A percentile compares a stretch with the other conserved stretches of the same genome.
phyloP scores from a whole-genome alignment of 805 yeast species.

The Huiozyma sinensis region DNA sequence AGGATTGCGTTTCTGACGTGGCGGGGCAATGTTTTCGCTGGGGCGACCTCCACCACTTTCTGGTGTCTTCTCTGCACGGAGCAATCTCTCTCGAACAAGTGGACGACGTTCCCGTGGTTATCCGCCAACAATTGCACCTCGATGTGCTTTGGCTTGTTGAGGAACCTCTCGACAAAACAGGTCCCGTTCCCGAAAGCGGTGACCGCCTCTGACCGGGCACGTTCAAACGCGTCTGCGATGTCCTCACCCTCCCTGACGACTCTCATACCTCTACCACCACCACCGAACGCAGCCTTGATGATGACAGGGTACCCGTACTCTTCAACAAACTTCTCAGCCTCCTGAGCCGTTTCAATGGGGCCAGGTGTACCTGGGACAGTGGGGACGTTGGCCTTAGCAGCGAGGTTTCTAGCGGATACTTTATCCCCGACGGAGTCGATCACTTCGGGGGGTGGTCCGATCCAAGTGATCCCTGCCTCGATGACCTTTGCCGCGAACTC shows the following conservation, averaged over 20 bases:
- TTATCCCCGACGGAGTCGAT: slow-evolving; percentile 96
- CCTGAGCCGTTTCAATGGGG: slow-evolving; percentile 71
- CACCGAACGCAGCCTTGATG: slow-evolving; percentile 98
- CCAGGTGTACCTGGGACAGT: slow-evolving; percentile 98
- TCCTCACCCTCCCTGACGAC: slow-evolving; percentile 95
- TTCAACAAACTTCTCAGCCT: slow-evolving; percentile 70
- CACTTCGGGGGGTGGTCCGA: slow-evolving; percentile 82
- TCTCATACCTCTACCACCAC: slow-evolving; percentile 99
- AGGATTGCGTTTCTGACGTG: slow-evolving; percentile 84
- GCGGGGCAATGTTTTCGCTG: slow-evolving; percentile 81
- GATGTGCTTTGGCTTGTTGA: slow-evolving; percentile 92
- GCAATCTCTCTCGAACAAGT: slow-evolving; percentile 94
- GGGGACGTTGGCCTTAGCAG: slow-evolving; percentile 74
- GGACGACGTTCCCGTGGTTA: slow-evolving; percentile 87
- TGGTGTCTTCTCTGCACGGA: slow-evolving; percentile 99
- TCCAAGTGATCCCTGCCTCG: slow-evolving; percentile 87
- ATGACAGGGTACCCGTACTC: slow-evolving; percentile 91
- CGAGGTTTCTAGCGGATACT: slow-evolving; percentile 86
- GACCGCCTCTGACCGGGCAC: slow-evolving; percentile 91
- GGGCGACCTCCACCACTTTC: slow-evolving; percentile 97
- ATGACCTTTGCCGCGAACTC: slow-evolving; percentile 89
- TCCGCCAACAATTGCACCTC: slow-evolving; percentile 96
- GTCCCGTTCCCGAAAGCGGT: slow-evolving; percentile 98
- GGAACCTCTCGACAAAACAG: slow-evolving; percentile 91
- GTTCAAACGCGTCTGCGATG: slow-evolving; percentile 78